Conservation (phyloP, 305 asterid genomes). For the Caryopteris hybrid region DNA sequence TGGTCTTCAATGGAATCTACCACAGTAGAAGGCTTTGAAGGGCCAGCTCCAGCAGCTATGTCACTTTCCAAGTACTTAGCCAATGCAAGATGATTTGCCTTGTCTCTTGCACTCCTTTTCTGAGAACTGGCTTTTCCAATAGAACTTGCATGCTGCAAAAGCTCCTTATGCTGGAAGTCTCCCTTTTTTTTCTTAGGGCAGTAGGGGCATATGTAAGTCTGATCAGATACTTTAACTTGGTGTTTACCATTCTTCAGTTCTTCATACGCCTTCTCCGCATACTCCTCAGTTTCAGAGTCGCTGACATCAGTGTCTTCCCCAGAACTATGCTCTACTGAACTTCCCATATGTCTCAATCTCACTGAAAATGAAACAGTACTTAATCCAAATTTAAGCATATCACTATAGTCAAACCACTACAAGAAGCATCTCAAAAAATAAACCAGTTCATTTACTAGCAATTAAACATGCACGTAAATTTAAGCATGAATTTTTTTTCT, state of each 20-base stretch:
- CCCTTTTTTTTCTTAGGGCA: conserved; percentile 60
- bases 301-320: conserved; percentile 53
- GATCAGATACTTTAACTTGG: conserved; percentile 48
- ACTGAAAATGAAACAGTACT: conserved; percentile 16
- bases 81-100: conserved; percentile 62
- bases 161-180: conserved; percentile 46
- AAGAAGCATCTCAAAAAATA: not conserved
- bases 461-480: not conserved
- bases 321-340: conserved; percentile 44
- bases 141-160: conserved; percentile 57
- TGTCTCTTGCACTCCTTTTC: conserved; percentile 53
- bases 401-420: not conserved
- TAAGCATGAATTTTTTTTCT: not conserved
- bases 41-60: conserved; percentile 31
- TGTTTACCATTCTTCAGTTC: conserved; percentile 54
- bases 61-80: conserved; percentile 56
- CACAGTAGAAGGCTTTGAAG: conserved; percentile 36
- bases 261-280: conserved; percentile 44
- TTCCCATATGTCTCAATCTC: conserved; percentile 37
- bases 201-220: conserved; percentile 56
- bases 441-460: not conserved
- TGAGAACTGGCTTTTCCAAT: conserved; percentile 49
- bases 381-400: not conserved
- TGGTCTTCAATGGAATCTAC: conserved; percentile 52
- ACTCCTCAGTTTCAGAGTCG: conserved; percentile 58